phyloP scores from a whole-genome alignment of 768 basidiomycete species.

The Antrodiella citrinella region DNA sequence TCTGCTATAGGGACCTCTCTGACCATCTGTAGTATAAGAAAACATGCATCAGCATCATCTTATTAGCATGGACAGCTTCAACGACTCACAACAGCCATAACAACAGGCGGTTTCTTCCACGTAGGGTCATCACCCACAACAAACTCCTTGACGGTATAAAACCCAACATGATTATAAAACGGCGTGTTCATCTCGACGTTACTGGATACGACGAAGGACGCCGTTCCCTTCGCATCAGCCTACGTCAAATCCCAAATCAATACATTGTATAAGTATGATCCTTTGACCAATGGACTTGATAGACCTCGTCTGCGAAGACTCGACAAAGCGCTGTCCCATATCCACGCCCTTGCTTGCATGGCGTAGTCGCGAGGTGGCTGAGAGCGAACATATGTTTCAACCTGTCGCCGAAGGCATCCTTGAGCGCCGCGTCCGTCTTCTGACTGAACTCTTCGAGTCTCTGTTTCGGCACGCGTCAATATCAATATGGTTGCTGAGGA shows the following conservation, averaged over 20 bases:
- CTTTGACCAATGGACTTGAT: no score
- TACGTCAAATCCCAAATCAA: no score
- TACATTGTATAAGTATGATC: no score
- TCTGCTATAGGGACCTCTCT: no score
- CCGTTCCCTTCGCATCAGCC: conserved; percentile 7
- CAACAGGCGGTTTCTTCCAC: conserved; percentile 8
- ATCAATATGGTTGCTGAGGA: background rate
- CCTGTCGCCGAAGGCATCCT: conserved; percentile 3
- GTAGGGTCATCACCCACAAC: conserved; percentile 4
- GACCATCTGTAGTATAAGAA: no score
- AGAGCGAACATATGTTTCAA: conserved; percentile 3
- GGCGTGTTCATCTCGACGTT: conserved; percentile 6
- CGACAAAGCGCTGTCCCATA: conserved; percentile 6
- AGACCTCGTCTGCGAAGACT: conserved; percentile 1
- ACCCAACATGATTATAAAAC: conserved; percentile 10
- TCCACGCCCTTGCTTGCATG: conserved; percentile 7
- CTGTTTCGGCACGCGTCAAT: background rate
- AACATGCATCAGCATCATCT: no score
- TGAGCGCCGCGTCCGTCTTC: background rate
- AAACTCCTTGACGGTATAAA: background rate
- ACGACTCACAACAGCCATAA: conserved; percentile 9
- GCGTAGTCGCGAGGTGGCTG: conserved; percentile 1
- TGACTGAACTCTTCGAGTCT: background rate
- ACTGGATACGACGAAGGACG: conserved; percentile 4
- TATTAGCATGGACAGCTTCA: no score